phyloP scores from a whole-genome alignment of 352 stramenopile genomes.

The Vaucheria bursata region DNA sequence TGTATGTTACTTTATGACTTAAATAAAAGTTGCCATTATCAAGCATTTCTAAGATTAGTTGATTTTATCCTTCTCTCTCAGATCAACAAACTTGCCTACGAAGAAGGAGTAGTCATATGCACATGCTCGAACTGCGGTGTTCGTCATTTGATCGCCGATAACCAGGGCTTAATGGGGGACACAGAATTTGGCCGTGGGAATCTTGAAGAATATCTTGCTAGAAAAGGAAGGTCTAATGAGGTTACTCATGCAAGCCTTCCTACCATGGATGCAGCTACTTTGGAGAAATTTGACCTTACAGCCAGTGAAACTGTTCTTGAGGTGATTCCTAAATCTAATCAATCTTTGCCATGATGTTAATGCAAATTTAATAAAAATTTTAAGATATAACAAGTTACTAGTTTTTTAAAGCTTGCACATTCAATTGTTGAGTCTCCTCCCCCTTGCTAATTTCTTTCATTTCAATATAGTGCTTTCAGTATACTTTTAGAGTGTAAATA shows the following conservation, averaged over 20 bases:
- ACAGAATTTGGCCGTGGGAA: constrained; percentile 34
- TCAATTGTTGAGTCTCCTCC: too few species aligned
- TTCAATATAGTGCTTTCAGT: too few species aligned
- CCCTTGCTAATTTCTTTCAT: too few species aligned
- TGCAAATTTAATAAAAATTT: too few species aligned
- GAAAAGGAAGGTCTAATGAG: constrained; percentile 9
- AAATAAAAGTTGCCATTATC: not conserved
- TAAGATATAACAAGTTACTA: too few species aligned
- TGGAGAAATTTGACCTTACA: constrained; percentile 34
- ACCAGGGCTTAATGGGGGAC: constrained; percentile 21
- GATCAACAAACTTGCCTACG: constrained; percentile 43
- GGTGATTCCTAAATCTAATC: too few species aligned
- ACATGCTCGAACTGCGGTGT: constrained; percentile 25
- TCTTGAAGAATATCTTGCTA: constrained; percentile 36
- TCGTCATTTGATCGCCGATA: constrained; percentile 41
- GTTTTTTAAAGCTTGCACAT: too few species aligned
- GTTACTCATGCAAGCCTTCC: constrained; percentile 17
- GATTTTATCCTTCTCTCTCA: not conserved
- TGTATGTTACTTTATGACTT: not conserved
- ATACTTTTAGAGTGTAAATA: too few species aligned
- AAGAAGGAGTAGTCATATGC: constrained; percentile 42
- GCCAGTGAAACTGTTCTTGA: constrained; percentile 16
- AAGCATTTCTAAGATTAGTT: not conserved
- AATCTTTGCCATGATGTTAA: too few species aligned
- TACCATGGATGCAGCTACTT: constrained; percentile 14